These are phyloP conservation scores for Thielaviopsis musarum DNA, from an alignment of 2,329 filamentous ascomycete genomes.

Conservation along the genomic window DNA sequence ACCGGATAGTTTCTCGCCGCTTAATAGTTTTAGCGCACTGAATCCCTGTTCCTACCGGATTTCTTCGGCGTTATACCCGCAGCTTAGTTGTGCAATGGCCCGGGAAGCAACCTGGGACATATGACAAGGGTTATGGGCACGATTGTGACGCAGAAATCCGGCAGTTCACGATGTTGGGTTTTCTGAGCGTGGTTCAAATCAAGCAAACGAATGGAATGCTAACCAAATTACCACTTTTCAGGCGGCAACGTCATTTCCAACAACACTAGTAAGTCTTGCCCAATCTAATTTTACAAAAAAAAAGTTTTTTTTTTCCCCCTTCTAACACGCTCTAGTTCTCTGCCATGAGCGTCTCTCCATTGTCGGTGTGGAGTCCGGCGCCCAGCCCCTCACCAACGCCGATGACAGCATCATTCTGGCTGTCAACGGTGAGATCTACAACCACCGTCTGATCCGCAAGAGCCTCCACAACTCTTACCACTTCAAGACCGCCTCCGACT, in stretches of 20 bases:
- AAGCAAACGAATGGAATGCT: slow-evolving; percentile 8
- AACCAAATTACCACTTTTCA: slow-evolving; percentile 24
- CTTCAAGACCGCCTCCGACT: slow-evolving; percentile 98
- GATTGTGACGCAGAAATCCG: neutral
- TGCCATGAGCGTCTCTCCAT: slow-evolving; percentile 96
- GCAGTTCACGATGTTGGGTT: neutral
- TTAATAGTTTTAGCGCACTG: neutral
- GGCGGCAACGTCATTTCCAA: slow-evolving; percentile 80
- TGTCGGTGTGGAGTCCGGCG: slow-evolving; percentile 91
- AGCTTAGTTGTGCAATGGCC: neutral
- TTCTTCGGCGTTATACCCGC: neutral
- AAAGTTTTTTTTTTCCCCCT: slow-evolving; percentile 2
- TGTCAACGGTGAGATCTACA: slow-evolving; percentile 99
- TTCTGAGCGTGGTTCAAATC: slow-evolving; percentile 8
- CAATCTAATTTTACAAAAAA: neutral
- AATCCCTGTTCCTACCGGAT: neutral
- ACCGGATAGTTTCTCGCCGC: neutral
- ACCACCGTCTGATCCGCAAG: slow-evolving; percentile 91
- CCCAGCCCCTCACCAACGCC: slow-evolving; percentile 85
- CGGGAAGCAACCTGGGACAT: neutral
- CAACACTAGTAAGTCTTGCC: slow-evolving; percentile 58
- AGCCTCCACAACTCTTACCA: slow-evolving; percentile 66
- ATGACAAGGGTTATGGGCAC: neutral
- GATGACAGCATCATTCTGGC: slow-evolving; percentile 79
- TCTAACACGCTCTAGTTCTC: slow-evolving; percentile 42